Base-by-base conservation (phyloP, 176 grass and related monocot genomes). In the Secale cereale region DNA sequence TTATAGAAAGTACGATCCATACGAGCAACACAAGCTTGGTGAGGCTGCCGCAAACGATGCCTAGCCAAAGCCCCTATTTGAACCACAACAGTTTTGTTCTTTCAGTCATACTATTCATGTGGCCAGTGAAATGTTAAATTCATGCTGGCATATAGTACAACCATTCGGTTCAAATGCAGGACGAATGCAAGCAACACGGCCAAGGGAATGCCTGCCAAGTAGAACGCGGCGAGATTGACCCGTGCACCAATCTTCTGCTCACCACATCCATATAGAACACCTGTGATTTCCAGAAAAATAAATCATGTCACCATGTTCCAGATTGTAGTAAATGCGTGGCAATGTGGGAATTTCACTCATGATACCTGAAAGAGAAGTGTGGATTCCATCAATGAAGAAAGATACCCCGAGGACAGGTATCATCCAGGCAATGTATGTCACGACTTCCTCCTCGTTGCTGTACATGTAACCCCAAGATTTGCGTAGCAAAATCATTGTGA, bases 141-240 rank as follows among this genome's bases (percentile, higher is more conserved):
- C 2, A 59, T 48, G 71, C 7, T 29, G 71, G 15, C 1, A 9
- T 43, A 6, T 5, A 54, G 2, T 9, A 46, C n/a, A 1, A 84
- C 87, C 87, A 87, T 77, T 45, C 79, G 79, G 11, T 87, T 87
- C 8, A 82, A 36, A 60, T 77, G 79, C 20, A 82, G 12, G 14
- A 43, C 9, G 9, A 87, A 87, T 2, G 79, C 79, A 61, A 82
- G 72, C 10, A 87, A 14, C 6, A 82, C 36, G 5, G 79, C 71
- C 79, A 87, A 33, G 4, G 85, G 85, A 6, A 87, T 87, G 20
- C 86, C 79, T 35, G 30, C 14, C 20, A 87, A 15, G 86, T 87
- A 87, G 79, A 77, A 87, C 0, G 79, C 79, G 1, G 62, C 63
- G 6, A 82, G 79, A 35, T 87, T 87, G 0, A 87, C 72, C 1